Evolutionary conservation across 306 rosid genomes (phyloP), one percentile per base, ranked within the genome.

Genomic region (Urtica urens): DNA sequence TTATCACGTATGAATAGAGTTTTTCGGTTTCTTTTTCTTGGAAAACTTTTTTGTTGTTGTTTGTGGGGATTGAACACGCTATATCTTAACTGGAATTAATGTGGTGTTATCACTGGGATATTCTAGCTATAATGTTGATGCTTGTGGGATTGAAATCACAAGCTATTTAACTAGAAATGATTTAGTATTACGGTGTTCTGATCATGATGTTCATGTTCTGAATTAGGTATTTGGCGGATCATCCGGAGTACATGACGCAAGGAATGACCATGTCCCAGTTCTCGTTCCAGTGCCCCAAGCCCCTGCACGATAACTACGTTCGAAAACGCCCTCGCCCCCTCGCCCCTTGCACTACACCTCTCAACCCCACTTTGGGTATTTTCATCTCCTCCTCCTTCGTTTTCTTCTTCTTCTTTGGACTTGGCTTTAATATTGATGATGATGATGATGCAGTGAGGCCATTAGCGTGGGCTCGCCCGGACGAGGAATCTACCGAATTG

Each of bases 271-370:
- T 75, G 65, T 51, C 81, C 5, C 79, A 58, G 52, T 90, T 90
- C 55, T 90, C 95, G 23, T 90, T 90, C 66, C 85, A 74, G 72
- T 73, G 59, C 33, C 94, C 95, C 2, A 90, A 51, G 78, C 95
- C 99, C 14, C 57, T 85, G 59, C 94, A 75, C 64, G 87, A 85
- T 30, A 57, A 85, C 74, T 90, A 90, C 60, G 99, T 85, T 68
- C 77, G 83, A 71, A 90, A 85, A 63, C 99, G 92, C 34, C 31
- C 83, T 15, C 74, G 65, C 54, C 43, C 64, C 40, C 43, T 60
- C 37, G 66, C 77, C 25, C 47, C 80, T 39, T 22, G 46, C 27
- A n/a, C 37, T 52, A 63, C 70, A 50, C 53, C 63, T 46, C 46
- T 70, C 51, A n/a, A 48, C 23, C 5, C 40, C 40, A 3, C 11